Conservation (phyloP, 1,284 basidiomycete species). For the Ustilago vetiveriae region DNA sequence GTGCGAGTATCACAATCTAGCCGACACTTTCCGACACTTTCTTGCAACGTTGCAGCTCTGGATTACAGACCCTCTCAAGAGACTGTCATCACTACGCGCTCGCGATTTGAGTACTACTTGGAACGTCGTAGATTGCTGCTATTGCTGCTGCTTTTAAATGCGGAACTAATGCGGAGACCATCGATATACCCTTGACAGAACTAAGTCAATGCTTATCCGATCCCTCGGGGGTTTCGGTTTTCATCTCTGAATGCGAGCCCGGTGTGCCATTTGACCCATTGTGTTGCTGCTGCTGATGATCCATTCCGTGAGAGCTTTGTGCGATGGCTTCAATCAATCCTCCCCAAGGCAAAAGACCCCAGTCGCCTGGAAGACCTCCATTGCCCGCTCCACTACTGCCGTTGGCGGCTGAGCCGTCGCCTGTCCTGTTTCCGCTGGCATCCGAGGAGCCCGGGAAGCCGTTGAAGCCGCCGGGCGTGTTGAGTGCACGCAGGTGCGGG, state of each 20-base stretch:
- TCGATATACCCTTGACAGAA: constrained; percentile 7
- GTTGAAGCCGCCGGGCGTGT: constrained; percentile 20
- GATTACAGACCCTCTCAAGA: no score
- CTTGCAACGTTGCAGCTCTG: no score
- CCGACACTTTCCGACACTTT: background rate
- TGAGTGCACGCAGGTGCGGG: constrained; percentile 42
- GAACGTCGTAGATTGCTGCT: background rate
- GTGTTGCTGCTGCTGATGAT: constrained; percentile 22
- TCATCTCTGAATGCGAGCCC: constrained; percentile 20
- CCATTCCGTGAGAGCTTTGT: constrained; percentile 46
- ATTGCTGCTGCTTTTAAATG: constrained; percentile 1
- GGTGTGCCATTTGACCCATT: constrained; percentile 23
- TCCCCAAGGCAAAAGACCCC: constrained; percentile 54
- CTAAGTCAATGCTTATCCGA: constrained; percentile 24
- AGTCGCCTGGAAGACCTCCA: constrained; percentile 22
- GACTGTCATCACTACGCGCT: no score
- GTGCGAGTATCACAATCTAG: constrained; percentile 33
- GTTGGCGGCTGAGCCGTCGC: constrained; percentile 2
- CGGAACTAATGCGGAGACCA: no score
- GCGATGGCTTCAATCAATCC: constrained; percentile 58
- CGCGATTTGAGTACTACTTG: no score
- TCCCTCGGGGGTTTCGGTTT: constrained; percentile 38
- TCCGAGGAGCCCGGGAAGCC: constrained; percentile 10
- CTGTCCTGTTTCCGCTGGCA: background rate
- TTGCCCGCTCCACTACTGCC: constrained; percentile 1